Percentiles rank a stretch among this genome's conserved stretches.
phyloP scores from a whole-genome alignment of 176 grass and related monocot genomes.

The Bonia amplexicaulis region DNA sequence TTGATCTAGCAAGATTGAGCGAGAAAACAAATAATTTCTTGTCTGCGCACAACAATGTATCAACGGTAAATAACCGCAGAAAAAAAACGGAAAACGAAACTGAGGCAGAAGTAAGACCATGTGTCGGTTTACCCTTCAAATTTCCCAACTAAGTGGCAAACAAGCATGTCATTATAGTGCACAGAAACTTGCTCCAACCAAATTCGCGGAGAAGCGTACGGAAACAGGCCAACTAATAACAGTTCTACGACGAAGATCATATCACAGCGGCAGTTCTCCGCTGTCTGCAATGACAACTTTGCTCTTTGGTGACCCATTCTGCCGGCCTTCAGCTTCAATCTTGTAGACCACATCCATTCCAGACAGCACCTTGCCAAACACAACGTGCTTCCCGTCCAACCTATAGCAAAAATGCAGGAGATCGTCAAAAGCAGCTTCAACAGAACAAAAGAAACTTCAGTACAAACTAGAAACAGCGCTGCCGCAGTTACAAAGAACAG shows the following conservation, averaged over 20 bases:
- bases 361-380: conserved; percentile 93
- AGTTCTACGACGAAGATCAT: background rate
- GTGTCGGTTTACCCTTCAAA: background rate
- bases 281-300: conserved; percentile 75
- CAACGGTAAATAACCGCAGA: background rate
- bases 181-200: background rate
- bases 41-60: background rate
- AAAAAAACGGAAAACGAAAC: background rate
- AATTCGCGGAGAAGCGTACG: background rate
- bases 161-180: conserved; percentile 12
- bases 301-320: conserved; percentile 77
- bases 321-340: conserved; percentile 80
- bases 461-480: background rate
- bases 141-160: background rate
- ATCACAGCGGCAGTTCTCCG: conserved; percentile 69
- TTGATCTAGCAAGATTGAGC: background rate
- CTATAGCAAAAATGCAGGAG: conserved; percentile 15
- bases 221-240: background rate
- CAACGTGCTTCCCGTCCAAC: conserved; percentile 96
- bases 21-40: background rate
- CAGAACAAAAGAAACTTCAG: background rate
- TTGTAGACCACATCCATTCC: conserved; percentile 99
- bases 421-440: background rate
- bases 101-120: background rate
- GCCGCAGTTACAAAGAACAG: background rate